Conservation (phyloP, 805 yeast genomes). For the Sugiyamaella qingdaonensis region DNA sequence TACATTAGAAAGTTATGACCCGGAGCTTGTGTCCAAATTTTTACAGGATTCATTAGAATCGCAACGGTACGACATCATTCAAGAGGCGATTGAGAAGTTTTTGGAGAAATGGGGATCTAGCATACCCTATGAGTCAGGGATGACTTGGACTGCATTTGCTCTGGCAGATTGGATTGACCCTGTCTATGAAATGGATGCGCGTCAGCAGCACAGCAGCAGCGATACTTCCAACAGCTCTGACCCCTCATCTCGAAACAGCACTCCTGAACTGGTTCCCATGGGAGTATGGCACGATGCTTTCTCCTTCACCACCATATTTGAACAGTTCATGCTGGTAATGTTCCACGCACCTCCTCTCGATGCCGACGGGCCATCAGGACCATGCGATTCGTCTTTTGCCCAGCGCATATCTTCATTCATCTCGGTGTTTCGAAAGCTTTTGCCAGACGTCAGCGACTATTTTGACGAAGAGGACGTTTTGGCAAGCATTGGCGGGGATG, state of each 20-base stretch:
- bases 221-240: not conserved
- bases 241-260: not conserved
- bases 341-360: slow-evolving; percentile 64
- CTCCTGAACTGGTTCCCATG: slow-evolving; percentile 16
- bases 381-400: slow-evolving; percentile 43
- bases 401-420: slow-evolving; percentile 67
- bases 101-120: slow-evolving; percentile 73
- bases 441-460: slow-evolving; percentile 74
- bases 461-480: slow-evolving; percentile 77
- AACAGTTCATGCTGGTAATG: slow-evolving; percentile 68
- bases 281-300: slow-evolving; percentile 12
- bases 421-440: slow-evolving; percentile 51
- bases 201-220: not conserved
- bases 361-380: slow-evolving; percentile 30
- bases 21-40: slow-evolving; percentile 12
- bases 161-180: slow-evolving; percentile 89
- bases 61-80: slow-evolving; percentile 35
- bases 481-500: slow-evolving; percentile 60
- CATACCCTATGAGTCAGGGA: slow-evolving; percentile 73
- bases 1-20: not conserved
- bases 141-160: slow-evolving; percentile 84
- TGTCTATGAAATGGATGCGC: slow-evolving; percentile 31
- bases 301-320: slow-evolving; percentile 55
- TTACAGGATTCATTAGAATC: slow-evolving; percentile 18
- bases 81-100: slow-evolving; percentile 59